Conservation (phyloP, 2,329 filamentous ascomycete genomes). For the Arthroderma sp. region DNA sequence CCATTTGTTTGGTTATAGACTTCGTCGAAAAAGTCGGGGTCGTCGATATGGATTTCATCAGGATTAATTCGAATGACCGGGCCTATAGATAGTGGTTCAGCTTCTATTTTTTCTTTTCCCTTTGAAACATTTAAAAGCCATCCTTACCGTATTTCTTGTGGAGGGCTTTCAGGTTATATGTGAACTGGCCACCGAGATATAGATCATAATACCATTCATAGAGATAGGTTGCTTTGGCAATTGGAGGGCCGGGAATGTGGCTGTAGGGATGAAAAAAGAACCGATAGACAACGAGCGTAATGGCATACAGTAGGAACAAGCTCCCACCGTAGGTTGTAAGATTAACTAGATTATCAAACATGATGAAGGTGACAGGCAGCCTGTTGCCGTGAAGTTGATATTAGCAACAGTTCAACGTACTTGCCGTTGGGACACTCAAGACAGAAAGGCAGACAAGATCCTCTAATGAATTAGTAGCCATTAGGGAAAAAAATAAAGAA, state of each 20-base stretch:
- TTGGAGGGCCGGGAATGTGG: conserved; percentile 20
- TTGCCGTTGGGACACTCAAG: no score
- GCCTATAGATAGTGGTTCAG: conserved; percentile 1
- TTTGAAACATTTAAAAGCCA: no score
- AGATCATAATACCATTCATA: conserved; percentile 8
- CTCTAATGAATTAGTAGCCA: no score
- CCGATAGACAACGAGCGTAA: conserved; percentile 13
- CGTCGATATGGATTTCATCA: conserved; percentile 12
- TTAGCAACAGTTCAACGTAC: no score
- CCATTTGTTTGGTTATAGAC: conserved; percentile 9
- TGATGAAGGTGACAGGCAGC: no score
- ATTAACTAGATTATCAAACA: no score
- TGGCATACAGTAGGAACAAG: no score
- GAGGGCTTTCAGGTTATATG: conserved; percentile 10
- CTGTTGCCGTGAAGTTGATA: no score
- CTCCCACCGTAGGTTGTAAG: no score
- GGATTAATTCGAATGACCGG: conserved; percentile 14
- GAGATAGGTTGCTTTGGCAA: conserved; percentile 11
- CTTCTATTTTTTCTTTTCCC: no score
- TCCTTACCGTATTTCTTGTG: conserved; percentile 15
- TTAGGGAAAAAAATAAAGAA: no score
- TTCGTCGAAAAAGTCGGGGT: conserved; percentile 11
- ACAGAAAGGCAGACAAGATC: no score
- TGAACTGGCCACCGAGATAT: conserved; percentile 8
- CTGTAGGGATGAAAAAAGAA: conserved; percentile 19